Conservation (phyloP, 176 grass and related monocot genomes). For the Zizania latifolia region DNA sequence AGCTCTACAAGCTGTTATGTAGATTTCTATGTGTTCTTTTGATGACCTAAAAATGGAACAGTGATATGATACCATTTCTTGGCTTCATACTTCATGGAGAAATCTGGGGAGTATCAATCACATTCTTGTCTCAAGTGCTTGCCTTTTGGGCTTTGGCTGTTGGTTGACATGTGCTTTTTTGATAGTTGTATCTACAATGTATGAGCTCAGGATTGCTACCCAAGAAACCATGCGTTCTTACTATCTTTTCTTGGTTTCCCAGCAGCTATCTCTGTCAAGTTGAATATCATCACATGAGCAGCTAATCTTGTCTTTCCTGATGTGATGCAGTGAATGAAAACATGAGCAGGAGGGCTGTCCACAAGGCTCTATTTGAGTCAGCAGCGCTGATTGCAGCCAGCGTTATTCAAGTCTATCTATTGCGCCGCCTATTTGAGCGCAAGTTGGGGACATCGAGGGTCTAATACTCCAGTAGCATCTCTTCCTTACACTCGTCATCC, state of each 20-base stretch:
- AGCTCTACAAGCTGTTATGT: not conserved
- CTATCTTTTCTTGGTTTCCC: not conserved
- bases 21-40: not conserved
- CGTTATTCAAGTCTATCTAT: slow-evolving; percentile 73
- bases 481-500: not conserved
- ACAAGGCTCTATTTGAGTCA: slow-evolving; percentile 81
- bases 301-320: not conserved
- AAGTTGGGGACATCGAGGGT: slow-evolving; percentile 84
- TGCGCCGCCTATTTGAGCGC: slow-evolving; percentile 88
- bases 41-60: not conserved
- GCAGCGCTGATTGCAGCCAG: slow-evolving; percentile 59
- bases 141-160: not conserved
- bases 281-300: not conserved
- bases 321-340: slow-evolving; percentile 71
- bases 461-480: slow-evolving; percentile 11
- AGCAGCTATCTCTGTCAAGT: not conserved
- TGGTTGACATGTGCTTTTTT: not conserved
- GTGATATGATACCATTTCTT: not conserved
- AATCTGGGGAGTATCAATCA: not conserved
- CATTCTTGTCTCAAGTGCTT: not conserved
- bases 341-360: slow-evolving; percentile 82
- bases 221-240: not conserved
- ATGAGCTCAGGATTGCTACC: not conserved
- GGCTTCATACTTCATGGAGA: not conserved
- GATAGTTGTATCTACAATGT: not conserved